These are phyloP conservation scores for Cucurbita maxima DNA, from an alignment of 306 rosid genomes.

Conservation along the genomic window DNA sequence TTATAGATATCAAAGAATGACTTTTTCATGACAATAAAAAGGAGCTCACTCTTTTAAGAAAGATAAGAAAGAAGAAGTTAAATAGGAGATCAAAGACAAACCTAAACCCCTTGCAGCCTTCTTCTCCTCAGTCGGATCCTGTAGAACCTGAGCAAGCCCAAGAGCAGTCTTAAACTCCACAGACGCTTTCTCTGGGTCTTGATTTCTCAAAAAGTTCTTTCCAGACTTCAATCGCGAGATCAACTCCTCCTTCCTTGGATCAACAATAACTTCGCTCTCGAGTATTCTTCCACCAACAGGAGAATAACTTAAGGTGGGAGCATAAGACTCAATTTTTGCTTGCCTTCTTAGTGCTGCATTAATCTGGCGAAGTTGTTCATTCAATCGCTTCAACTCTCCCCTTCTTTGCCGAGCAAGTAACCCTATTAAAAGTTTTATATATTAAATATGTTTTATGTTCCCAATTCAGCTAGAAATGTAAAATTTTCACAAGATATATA, in stretches of 20 bases:
- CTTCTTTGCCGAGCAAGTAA: constrained; percentile 91
- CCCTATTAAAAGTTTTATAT: constrained; percentile 22
- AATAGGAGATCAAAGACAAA: constrained; percentile 16
- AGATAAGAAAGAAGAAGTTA: neutral
- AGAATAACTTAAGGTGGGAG: constrained; percentile 85
- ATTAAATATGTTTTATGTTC: neutral
- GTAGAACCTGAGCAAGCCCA: constrained; percentile 52
- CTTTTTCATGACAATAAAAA: neutral
- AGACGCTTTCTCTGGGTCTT: constrained; percentile 61
- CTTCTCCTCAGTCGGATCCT: constrained; percentile 81
- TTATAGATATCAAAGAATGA: neutral
- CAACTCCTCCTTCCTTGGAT: constrained; percentile 70
- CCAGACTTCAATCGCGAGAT: constrained; percentile 72
- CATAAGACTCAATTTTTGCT: constrained; percentile 93
- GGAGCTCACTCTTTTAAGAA: neutral
- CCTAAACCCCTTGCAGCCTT: constrained; percentile 97
- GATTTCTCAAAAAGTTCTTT: constrained; percentile 78
- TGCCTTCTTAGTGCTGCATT: constrained; percentile 79
- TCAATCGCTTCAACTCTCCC: constrained; percentile 57
- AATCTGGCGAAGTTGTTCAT: constrained; percentile 87
- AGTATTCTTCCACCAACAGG: constrained; percentile 57
- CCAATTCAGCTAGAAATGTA: neutral
- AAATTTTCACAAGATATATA: neutral
- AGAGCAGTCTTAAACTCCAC: constrained; percentile 61
- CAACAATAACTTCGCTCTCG: constrained; percentile 60